Evolutionary conservation across 768 basidiomycete species (phyloP).

Genomic region (Amanita brunnescens): DNA sequence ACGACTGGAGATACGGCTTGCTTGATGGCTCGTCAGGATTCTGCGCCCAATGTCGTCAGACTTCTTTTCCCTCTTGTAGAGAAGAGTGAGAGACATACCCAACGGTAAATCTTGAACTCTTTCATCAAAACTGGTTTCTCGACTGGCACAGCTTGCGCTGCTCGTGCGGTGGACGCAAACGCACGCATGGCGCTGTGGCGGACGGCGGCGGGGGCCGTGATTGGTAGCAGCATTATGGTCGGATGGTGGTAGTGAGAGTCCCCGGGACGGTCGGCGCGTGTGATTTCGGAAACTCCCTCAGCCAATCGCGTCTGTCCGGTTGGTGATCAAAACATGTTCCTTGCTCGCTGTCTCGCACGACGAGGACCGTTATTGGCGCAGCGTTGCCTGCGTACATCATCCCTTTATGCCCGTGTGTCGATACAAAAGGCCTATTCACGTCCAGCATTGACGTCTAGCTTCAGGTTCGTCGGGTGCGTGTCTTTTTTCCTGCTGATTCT

Average conservation of each 20-base stretch:
- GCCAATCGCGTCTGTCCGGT: neutral
- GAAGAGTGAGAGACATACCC: conserved; percentile 45
- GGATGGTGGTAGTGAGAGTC: too few species aligned
- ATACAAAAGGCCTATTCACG: too few species aligned
- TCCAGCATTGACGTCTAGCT: too few species aligned
- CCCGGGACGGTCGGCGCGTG: too few species aligned
- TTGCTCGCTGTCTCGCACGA: too few species aligned
- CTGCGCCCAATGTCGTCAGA: conserved; percentile 25
- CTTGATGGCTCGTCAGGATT: conserved; percentile 92
- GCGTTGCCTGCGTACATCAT: too few species aligned
- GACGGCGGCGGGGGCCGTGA: neutral
- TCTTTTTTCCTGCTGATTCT: too few species aligned
- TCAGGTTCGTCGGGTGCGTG: too few species aligned
- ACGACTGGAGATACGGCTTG: conserved; percentile 87
- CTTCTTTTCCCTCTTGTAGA: neutral
- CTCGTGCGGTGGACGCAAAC: conserved; percentile 22
- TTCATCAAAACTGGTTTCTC: conserved; percentile 73
- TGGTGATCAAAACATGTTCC: too few species aligned
- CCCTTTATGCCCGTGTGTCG: too few species aligned
- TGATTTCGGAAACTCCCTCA: neutral
- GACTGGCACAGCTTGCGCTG: conserved; percentile 38
- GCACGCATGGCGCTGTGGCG: conserved; percentile 14
- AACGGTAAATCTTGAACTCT: conserved; percentile 98
- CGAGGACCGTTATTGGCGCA: too few species aligned
- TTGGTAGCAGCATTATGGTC: neutral